Base-by-base conservation (phyloP, 495 filamentous ascomycete species). In the Tuber umbilicatum region DNA sequence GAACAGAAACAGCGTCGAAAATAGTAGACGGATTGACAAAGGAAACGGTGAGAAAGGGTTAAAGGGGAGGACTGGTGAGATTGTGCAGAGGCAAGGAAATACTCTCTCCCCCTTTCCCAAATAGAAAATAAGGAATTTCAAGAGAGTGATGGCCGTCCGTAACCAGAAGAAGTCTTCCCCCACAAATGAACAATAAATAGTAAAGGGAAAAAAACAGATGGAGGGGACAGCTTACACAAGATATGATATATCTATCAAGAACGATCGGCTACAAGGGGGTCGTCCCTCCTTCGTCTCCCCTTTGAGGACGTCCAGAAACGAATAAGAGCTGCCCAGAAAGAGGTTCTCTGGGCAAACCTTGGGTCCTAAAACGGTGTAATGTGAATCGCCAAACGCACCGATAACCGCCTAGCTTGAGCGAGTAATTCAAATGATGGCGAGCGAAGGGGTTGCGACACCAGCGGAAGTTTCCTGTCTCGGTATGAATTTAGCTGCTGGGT, bases 381-480 rank as follows among this genome's bases (percentile, higher is more conserved):
- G 42, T 72, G 77, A 74, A 72, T 76, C 76, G 77, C 37, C 69
- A 74, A 40, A 69, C 69, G 70, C 69, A 74, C 72, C 60, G 70
- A 78, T 78, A 79, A 70, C 75, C 76, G 70, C 77, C 35, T 78
- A 77, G 72, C 42, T 76, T 67, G 67, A 42, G 75, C 68, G 72
- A 70, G 19, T n/a, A 67, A 55, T 14, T 27, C 31, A 69, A 64
- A 70, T 50, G 39, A 69, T 69, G 76, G 75, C 68, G 70, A 70
- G 75, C 68, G 70, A 70, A 76, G 70, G 70, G 55, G 55, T 64
- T 64, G 55, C 55, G 55, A 64, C 55, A 35, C 55, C 12, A 64
- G 27, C 27, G 27, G 55, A 17, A 35, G 27, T 64, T 64, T 64
- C 55, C 55, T 17, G 55, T 64, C 55, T 64, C 55, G 55, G 27